Conservation (phyloP, 2,329 filamentous ascomycete species). For the Ceratocystis lukuohia region DNA sequence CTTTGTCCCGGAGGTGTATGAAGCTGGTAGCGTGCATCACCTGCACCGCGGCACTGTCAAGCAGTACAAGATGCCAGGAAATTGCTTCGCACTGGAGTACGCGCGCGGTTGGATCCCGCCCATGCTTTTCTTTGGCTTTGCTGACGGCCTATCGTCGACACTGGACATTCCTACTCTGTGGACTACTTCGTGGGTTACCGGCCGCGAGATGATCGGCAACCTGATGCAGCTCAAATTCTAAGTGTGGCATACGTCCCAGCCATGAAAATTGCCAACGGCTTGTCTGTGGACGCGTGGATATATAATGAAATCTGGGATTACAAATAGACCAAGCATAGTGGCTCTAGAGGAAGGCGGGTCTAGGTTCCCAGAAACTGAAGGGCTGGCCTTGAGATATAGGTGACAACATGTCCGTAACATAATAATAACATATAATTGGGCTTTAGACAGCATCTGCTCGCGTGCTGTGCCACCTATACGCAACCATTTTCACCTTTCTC, state of each 20-base stretch:
- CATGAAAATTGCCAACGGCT: background rate
- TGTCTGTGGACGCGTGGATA: background rate
- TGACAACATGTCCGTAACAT: background rate
- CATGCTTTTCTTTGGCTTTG: conserved; percentile 83
- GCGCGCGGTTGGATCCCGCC: conserved; percentile 82
- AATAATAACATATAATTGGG: background rate
- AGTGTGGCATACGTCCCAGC: conserved; percentile 18
- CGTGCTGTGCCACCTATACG: background rate
- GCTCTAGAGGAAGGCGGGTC: background rate
- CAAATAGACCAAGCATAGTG: background rate
- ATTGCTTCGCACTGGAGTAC: conserved; percentile 72
- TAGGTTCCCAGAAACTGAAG: background rate
- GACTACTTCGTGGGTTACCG: conserved; percentile 63
- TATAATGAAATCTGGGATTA: background rate
- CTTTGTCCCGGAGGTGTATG: conserved; percentile 57
- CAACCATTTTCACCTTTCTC: background rate
- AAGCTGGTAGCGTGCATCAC: conserved; percentile 56
- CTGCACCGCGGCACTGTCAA: conserved; percentile 57
- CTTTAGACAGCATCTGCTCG: background rate
- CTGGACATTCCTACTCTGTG: conserved; percentile 76
- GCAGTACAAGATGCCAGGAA: conserved; percentile 69
- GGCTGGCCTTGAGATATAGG: background rate
- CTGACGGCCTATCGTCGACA: conserved; percentile 66
- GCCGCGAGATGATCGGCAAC: conserved; percentile 61
- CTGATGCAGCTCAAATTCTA: conserved; percentile 58